phyloP scores from a whole-genome alignment of 169 alveolate species.

The Plasmodium billcollinsi region DNA sequence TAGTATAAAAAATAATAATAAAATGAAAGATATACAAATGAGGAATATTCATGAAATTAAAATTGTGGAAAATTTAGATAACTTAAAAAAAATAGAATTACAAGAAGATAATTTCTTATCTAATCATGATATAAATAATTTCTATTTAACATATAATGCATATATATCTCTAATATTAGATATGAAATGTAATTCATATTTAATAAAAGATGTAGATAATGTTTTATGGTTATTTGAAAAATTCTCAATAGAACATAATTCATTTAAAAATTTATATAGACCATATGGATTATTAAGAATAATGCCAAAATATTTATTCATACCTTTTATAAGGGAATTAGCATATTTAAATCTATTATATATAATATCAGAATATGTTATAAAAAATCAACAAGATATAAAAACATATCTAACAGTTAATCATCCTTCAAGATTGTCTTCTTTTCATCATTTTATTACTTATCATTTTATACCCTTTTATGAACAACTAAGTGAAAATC shows the following conservation, averaged over 20 bases:
- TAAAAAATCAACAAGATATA: slow-evolving; percentile 74
- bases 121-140: slow-evolving; percentile 43
- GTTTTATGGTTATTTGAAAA: slow-evolving; percentile 82
- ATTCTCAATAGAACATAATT: slow-evolving; percentile 77
- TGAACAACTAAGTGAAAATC: slow-evolving; percentile 34
- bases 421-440: slow-evolving; percentile 85
- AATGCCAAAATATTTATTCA: slow-evolving; percentile 84
- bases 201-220: slow-evolving; percentile 72
- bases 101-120: slow-evolving; percentile 27
- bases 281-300: slow-evolving; percentile 74
- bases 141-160: slow-evolving; percentile 79
- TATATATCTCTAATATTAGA: slow-evolving; percentile 78
- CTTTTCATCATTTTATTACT: slow-evolving; percentile 85
- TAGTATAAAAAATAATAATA: slow-evolving; percentile 29
- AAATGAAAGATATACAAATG: slow-evolving; percentile 54
- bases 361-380: slow-evolving; percentile 75
- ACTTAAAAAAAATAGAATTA: slow-evolving; percentile 59
- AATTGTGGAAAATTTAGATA: slow-evolving; percentile 51
- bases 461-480: slow-evolving; percentile 78
- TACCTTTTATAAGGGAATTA: slow-evolving; percentile 83
- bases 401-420: slow-evolving; percentile 59
- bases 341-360: slow-evolving; percentile 85
- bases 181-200: slow-evolving; percentile 66
- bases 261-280: slow-evolving; percentile 36
- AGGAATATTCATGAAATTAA: slow-evolving; percentile 68